A percentile compares a stretch with the other conserved stretches of the same genome.
phyloP scores from a whole-genome alignment of 139 green algal genomes.

The Haematococcus sp. region DNA sequence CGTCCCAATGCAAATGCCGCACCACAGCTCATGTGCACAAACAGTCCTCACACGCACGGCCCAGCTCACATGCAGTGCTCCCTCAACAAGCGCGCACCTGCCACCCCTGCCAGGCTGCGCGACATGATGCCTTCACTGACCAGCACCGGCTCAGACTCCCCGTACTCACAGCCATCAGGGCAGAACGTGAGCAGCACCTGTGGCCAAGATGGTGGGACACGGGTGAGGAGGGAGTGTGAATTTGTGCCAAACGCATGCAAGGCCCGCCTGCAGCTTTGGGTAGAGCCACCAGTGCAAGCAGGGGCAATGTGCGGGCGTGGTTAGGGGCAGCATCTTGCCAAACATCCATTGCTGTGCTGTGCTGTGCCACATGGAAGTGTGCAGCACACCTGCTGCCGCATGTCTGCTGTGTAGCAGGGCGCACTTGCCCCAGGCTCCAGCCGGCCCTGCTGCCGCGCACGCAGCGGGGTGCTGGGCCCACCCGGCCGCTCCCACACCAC shows the following conservation, averaged over 20 bases:
- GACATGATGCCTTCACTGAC: slow-evolving; percentile 38
- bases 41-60: no score
- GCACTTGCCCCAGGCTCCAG: slow-evolving; percentile 36
- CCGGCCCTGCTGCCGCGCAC: slow-evolving; percentile 44
- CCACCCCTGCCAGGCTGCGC: slow-evolving; percentile 27
- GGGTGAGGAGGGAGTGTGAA: no score
- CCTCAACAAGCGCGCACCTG: not conserved
- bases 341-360: no score
- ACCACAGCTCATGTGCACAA: no score
- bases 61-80: not conserved
- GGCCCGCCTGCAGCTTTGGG: no score
- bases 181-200: slow-evolving; percentile 63
- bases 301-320: no score
- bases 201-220: not conserved
- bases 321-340: no score
- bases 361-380: no score
- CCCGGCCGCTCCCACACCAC: slow-evolving; percentile 62
- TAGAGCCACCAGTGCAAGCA: no score
- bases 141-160: slow-evolving; percentile 55
- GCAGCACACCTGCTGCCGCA: slow-evolving; percentile 58
- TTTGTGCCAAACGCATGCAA: no score
- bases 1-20: no score
- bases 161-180: slow-evolving; percentile 74
- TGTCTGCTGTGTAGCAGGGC: slow-evolving; percentile 58
- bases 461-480: slow-evolving; percentile 9